Evolutionary conservation across 371 early-diverging fungal species (phyloP).

Genomic region (Apophysomyces ossiformis): DNA sequence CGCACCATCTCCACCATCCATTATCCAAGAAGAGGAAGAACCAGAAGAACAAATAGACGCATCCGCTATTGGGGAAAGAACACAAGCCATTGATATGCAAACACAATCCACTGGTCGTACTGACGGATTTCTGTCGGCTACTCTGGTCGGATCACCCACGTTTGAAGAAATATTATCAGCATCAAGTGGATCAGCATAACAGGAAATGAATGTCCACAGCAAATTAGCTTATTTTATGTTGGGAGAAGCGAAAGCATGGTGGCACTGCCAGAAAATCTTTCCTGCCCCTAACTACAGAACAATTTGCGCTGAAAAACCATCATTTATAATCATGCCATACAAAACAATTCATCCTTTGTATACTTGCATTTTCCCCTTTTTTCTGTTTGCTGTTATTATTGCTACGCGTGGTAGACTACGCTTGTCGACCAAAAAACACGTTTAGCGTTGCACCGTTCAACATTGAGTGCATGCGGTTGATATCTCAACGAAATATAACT

Average conservation of each 20-base stretch:
- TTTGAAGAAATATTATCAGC: constrained; percentile 21
- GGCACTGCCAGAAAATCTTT: background rate
- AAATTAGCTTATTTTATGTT: background rate
- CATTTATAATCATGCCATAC: no score
- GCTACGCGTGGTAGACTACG: no score
- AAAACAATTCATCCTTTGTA: no score
- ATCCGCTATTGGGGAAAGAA: background rate
- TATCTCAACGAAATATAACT: no score
- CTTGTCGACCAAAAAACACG: no score
- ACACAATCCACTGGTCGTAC: constrained; percentile 14
- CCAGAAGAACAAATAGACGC: background rate
- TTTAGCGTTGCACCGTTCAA: no score
- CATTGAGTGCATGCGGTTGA: no score
- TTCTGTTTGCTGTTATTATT: no score
- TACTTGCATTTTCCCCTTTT: no score
- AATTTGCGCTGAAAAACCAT: background rate
- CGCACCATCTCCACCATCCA: constrained; percentile 6
- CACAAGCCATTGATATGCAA: constrained; percentile 10
- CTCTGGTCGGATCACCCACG: constrained; percentile 39
- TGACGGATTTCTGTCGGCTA: constrained; percentile 36
- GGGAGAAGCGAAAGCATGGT: background rate
- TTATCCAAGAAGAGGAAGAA: constrained; percentile 10
- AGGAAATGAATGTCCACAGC: constrained; percentile 23
- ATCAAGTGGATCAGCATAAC: constrained; percentile 15
- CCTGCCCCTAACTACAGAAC: background rate